These are phyloP conservation scores for Hanseniaspora valbyensis DNA, from an alignment of 805 yeast species.

Conservation along the genomic window DNA sequence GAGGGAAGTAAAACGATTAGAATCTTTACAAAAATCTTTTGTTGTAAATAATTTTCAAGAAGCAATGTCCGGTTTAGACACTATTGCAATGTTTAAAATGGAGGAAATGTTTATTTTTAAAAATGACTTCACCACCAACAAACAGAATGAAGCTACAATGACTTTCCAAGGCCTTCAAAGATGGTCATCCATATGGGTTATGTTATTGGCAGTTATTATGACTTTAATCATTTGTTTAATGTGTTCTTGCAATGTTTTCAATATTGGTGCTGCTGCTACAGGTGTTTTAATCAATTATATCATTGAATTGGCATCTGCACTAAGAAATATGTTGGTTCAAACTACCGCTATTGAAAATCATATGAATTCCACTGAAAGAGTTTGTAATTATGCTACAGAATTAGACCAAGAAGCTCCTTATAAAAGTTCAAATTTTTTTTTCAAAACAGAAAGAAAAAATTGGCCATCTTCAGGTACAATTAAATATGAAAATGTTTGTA, in stretches of 20 bases:
- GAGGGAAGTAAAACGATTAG: slow-evolving; percentile 65
- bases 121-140: slow-evolving; percentile 41
- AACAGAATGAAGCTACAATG: slow-evolving; percentile 56
- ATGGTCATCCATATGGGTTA: slow-evolving; percentile 58
- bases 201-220: slow-evolving; percentile 40
- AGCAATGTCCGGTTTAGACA: slow-evolving; percentile 50
- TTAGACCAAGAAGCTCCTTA: slow-evolving; percentile 66
- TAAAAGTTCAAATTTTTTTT: too few species aligned
- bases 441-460: slow-evolving; percentile 33
- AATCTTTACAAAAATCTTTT: slow-evolving; percentile 56
- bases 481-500: slow-evolving; percentile 43
- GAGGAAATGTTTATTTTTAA: slow-evolving; percentile 36
- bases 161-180: slow-evolving; percentile 55
- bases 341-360: slow-evolving; percentile 56
- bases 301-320: slow-evolving; percentile 41
- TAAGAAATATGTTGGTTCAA: slow-evolving; percentile 51
- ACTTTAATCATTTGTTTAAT: slow-evolving; percentile 47
- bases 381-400: slow-evolving; percentile 51
- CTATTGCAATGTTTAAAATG: slow-evolving; percentile 50
- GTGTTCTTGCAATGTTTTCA: slow-evolving; percentile 50
- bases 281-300: slow-evolving; percentile 63
- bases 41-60: slow-evolving; percentile 68
- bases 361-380: slow-evolving; percentile 54
- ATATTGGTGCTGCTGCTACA: slow-evolving; percentile 47
- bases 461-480: slow-evolving; percentile 53